Base-by-base conservation (phyloP, 257 asterid species). In the Jacaranda mimosifolia region DNA sequence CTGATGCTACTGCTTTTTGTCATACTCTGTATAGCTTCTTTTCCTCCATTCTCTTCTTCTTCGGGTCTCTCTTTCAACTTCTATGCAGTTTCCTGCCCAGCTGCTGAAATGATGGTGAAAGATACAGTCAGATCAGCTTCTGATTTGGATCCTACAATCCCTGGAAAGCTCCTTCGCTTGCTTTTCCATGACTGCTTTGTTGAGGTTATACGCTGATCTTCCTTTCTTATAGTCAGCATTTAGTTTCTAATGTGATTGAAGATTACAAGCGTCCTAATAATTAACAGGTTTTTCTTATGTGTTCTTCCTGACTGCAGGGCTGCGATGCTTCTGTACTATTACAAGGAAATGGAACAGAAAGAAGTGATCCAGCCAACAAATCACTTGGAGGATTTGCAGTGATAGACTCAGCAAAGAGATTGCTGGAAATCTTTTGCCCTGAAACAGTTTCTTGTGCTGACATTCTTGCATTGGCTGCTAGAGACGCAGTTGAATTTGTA, bases 401-500 rank as follows among this genome's bases (percentile, higher is more conserved):
- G 14, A 86, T 91, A 40, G 97, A 92, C 38, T 82, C 94, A 3
- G 94, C 94, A 0, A 92, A 92, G 78, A 85, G 91, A 62, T 67
- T 88, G 76, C 82, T 91, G 11, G 97, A 92, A 77, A 9, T 88
- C 56, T 89, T 91, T 58, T 92, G 98, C 65, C 96, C 97, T 0
- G 83, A 77, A 76, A 86, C 76, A 19, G 97, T 92, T 81, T 92
- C 98, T 82, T 92, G 98, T 77, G 97, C 98, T 21, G 98, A 92
- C 79, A 82, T 92, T 64, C 80, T 92, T 46, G 96, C 92, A 52
- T 78, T 92, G 80, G 94, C 96, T 26, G 98, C 98, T 36, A 79
- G 98, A 82, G 98, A 92, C 53, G 90, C 97, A 12, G 96, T 92
- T 48, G 90, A 89, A 87, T 84, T 82, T 43, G 98, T 92, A 91